Conservation (phyloP, 139 green algal species). For the Tetradesmus obliquus region DNA sequence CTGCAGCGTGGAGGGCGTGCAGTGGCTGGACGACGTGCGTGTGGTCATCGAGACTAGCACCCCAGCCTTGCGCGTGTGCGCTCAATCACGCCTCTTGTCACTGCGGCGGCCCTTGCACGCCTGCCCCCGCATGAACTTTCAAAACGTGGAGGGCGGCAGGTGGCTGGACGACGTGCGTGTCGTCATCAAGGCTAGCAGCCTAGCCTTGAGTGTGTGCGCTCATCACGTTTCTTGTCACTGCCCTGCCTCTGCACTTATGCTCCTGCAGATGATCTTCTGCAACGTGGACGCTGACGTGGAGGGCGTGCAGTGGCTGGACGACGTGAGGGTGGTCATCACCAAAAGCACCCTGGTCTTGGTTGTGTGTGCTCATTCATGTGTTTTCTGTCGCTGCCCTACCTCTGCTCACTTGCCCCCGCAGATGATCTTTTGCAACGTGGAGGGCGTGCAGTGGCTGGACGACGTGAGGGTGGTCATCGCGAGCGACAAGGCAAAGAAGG, state of each 20-base stretch:
- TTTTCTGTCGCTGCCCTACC: neutral
- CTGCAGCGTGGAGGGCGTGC: slow-evolving; percentile 44
- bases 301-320: slow-evolving; percentile 44
- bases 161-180: slow-evolving; percentile 22
- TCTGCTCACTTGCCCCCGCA: neutral
- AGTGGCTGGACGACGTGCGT: slow-evolving; percentile 47
- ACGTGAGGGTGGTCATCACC: neutral
- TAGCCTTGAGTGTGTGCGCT: too few relatives aligned
- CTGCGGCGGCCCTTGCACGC: too few relatives aligned
- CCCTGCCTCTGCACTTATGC: too few relatives aligned
- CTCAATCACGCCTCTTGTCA: too few relatives aligned
- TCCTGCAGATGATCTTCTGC: slow-evolving; percentile 37
- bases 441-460: slow-evolving; percentile 48
- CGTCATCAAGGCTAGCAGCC: too few relatives aligned
- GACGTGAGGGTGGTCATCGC: slow-evolving; percentile 45
- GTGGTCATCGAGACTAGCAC: slow-evolving; percentile 24
- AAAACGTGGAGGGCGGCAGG: neutral
- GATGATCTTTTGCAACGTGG: slow-evolving; percentile 36
- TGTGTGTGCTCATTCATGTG: neutral
- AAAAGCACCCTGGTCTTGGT: too few relatives aligned
- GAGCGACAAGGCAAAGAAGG: slow-evolving; percentile 52
- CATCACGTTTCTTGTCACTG: too few relatives aligned
- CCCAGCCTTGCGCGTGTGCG: too few relatives aligned
- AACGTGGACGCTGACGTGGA: too few relatives aligned
- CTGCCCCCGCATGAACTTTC: too few relatives aligned